phyloP scores from a whole-genome alignment of 352 stramenopile species.

The Globisporangium carolinianum region DNA sequence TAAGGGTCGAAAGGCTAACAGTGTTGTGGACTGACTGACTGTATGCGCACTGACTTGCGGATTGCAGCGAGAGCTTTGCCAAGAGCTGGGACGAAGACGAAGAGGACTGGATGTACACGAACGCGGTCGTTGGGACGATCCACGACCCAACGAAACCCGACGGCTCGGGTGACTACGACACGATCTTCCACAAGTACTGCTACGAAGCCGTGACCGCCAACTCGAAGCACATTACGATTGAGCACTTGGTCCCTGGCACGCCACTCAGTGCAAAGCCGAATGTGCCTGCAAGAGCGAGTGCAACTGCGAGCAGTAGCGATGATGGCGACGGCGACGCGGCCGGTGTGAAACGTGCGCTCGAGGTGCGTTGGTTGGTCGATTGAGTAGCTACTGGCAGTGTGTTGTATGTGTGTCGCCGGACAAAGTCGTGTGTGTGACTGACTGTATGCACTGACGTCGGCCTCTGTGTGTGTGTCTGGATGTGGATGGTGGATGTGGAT shows the following conservation, averaged over 20 bases:
- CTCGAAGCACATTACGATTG: constrained; percentile 68
- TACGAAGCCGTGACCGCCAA: constrained; percentile 82
- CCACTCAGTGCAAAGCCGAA: constrained; percentile 27
- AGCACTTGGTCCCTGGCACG: constrained; percentile 62
- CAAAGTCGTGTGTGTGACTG: constrained; percentile 1
- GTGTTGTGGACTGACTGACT: neutral
- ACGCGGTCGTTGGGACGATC: constrained; percentile 73
- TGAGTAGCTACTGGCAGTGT: no score
- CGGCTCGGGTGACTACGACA: constrained; percentile 37
- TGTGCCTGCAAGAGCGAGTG: neutral
- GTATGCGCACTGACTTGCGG: neutral
- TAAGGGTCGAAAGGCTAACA: no score
- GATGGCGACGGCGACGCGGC: constrained; percentile 18
- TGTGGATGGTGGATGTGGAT: neutral
- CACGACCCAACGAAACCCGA: constrained; percentile 32
- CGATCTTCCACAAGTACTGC: constrained; percentile 89
- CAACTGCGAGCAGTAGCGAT: constrained; percentile 5
- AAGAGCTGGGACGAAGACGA: constrained; percentile 87
- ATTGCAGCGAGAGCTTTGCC: constrained; percentile 55
- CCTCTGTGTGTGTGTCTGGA: neutral
- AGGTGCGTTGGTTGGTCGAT: constrained; percentile 14
- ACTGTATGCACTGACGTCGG: neutral
- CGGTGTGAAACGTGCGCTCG: constrained; percentile 48
- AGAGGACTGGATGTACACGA: constrained; percentile 89
- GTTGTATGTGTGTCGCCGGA: neutral